A percentile compares a stretch with the other conserved stretches of the same genome.
Evolutionary conservation across 352 stramenopile genomes (phyloP).

Genomic region (Phytophthora quininea): DNA sequence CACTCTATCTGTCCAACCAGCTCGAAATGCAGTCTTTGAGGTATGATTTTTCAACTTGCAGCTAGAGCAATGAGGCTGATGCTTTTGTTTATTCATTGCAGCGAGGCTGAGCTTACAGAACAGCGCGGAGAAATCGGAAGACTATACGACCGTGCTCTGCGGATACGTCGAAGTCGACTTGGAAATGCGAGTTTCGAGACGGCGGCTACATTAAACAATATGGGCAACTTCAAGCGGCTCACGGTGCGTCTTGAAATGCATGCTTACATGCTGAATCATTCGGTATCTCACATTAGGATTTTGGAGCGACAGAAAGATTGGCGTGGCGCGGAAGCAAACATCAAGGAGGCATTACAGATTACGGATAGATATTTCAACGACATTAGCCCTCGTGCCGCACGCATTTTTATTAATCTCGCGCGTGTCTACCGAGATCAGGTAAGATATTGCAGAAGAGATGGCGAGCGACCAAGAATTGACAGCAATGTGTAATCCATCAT

Average conservation of each 20-base stretch:
- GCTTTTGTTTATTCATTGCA: constrained; percentile 9
- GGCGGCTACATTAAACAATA: constrained; percentile 82
- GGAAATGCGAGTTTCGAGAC: constrained; percentile 84
- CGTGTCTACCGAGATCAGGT: constrained; percentile 82
- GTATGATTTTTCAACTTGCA: constrained; percentile 28
- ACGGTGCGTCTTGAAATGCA: constrained; percentile 40
- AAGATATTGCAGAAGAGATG: not conserved
- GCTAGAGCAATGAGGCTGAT: constrained; percentile 6
- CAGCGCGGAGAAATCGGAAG: constrained; percentile 61
- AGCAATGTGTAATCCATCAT: too few species aligned
- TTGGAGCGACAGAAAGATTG: constrained; percentile 56
- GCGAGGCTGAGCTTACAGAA: constrained; percentile 41
- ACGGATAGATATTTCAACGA: constrained; percentile 81
- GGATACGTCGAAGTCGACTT: constrained; percentile 71
- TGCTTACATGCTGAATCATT: constrained; percentile 1
- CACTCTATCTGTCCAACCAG: constrained; percentile 72
- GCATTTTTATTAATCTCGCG: constrained; percentile 81
- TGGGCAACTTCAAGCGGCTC: constrained; percentile 83
- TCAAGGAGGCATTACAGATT: constrained; percentile 81
- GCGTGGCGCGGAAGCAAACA: constrained; percentile 65
- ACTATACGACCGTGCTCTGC: constrained; percentile 67
- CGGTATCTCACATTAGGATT: not conserved
- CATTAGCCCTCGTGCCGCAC: constrained; percentile 68
- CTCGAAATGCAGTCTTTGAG: constrained; percentile 60
- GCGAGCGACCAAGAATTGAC: too few species aligned